A percentile compares a stretch with the other conserved stretches of the same genome.
Conservation (phyloP, 2,329 filamentous ascomycete species). For the Lecanoromycetidae sp. region DNA sequence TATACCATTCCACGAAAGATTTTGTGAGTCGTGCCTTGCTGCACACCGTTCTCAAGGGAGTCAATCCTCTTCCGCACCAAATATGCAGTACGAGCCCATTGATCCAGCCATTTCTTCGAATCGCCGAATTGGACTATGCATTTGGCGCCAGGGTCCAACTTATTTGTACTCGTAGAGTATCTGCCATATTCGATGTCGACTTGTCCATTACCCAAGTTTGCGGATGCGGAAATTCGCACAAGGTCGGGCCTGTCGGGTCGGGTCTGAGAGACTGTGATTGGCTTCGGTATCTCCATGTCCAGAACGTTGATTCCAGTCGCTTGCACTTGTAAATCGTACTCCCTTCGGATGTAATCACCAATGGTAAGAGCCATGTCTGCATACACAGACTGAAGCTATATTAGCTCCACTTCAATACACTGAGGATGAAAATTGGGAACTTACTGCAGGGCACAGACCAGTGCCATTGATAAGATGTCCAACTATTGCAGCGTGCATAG, state of each 20-base stretch:
- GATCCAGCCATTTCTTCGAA: slow-evolving; percentile 15
- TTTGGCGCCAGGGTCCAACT: slow-evolving; percentile 2
- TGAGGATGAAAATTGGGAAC: too few relatives aligned
- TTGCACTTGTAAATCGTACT: background rate
- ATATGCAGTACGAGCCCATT: slow-evolving; percentile 20
- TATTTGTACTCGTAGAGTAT: slow-evolving; percentile 3
- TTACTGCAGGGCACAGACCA: slow-evolving; percentile 18
- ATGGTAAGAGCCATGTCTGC: slow-evolving; percentile 23
- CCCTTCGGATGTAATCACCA: slow-evolving; percentile 20
- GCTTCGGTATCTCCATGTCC: slow-evolving; percentile 11
- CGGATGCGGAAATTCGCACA: slow-evolving; percentile 1
- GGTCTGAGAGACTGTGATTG: slow-evolving; percentile 4
- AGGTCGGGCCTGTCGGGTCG: slow-evolving; percentile 7
- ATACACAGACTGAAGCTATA: too few relatives aligned
- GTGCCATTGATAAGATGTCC: slow-evolving; percentile 14
- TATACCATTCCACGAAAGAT: slow-evolving; percentile 34
- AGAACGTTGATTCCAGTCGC: slow-evolving; percentile 25
- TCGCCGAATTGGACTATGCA: slow-evolving; percentile 16
- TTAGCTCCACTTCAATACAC: too few relatives aligned
- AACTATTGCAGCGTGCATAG: slow-evolving; percentile 11
- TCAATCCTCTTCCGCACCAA: slow-evolving; percentile 12
- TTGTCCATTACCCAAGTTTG: background rate
- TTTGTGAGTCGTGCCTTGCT: slow-evolving; percentile 22
- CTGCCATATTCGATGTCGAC: slow-evolving; percentile 6
- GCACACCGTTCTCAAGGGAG: slow-evolving; percentile 36